Base-by-base conservation (phyloP, 2,329 filamentous ascomycete species). In the Nakataea oryzae region DNA sequence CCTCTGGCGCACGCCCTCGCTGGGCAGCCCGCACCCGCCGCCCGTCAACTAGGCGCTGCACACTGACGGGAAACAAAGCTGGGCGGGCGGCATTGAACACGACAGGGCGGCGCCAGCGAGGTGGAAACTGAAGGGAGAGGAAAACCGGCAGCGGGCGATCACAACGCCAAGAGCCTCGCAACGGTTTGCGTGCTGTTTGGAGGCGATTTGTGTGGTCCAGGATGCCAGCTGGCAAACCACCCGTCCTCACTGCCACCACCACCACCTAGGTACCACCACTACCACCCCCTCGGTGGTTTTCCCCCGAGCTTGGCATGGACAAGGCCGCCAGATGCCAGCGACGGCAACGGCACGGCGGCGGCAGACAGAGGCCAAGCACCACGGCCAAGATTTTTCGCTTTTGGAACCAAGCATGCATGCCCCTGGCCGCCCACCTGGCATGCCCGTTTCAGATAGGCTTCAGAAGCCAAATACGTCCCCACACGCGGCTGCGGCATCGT, bases 371-470 rank as follows among this genome's bases (percentile, higher is more conserved):
- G 30, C 30, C 41, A 50, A 50, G 41, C 41, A 50, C 41, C 21
- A n/a, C 7, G 2, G 41, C 41, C 41, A 50, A 50, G 41, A 24
- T n/a, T 8, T 41, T 41, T 41, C 34, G 34, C 34, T 21, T 41
- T 41, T 17, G 13, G 21, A 3, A 3, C 1, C 34, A 3, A 3
- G 41, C 41, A 47, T 50, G 54, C 60, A 30, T 26, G 6, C 26
- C 60, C 54, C 54, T 12, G 32, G 54, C 32, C 56, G 9, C 47
- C 4, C 30, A 58, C 58, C 27, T 13, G 24, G 34, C 41, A 24
- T 50, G 57, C 65, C 62, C 60, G 69, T 71, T 71, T 71, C 69
- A 70, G 60, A 64, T 66, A 59, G 64, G 69, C 66, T 69, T 71
- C 69, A 70, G 67, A 65, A 62, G 13, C 64, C 26, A 50, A 50